Percentiles rank a stretch among this genome's conserved stretches.
These are phyloP conservation scores for Starmerella etchellsii DNA, from an alignment of 805 yeast species.

Conservation along the genomic window DNA sequence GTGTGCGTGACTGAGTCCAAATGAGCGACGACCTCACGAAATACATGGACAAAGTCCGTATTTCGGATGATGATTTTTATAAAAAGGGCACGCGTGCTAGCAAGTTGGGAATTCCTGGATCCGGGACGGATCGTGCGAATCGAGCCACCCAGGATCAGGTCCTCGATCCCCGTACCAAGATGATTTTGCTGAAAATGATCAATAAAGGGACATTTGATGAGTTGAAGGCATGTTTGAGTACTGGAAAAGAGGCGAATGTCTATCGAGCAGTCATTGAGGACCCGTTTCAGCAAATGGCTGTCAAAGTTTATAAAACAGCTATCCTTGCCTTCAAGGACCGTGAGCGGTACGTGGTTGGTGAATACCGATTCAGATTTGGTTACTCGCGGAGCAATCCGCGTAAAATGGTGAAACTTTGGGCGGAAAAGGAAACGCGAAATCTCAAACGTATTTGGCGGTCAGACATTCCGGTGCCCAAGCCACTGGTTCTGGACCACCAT, in stretches of 20 bases:
- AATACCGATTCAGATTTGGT: slow-evolving; percentile 80
- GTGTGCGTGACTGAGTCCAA: no score
- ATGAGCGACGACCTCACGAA: slow-evolving; percentile 11
- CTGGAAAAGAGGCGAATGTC: slow-evolving; percentile 98
- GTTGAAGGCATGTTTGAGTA: slow-evolving; percentile 85
- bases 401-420: slow-evolving; percentile 97
- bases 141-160: slow-evolving; percentile 97
- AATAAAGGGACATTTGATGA: slow-evolving; percentile 72
- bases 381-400: slow-evolving; percentile 80
- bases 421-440: slow-evolving; percentile 92
- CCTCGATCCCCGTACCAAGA: slow-evolving; percentile 83
- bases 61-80: slow-evolving; percentile 19
- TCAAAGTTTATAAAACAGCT: slow-evolving; percentile 91
- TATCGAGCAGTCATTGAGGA: slow-evolving; percentile 51
- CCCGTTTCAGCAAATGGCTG: slow-evolving; percentile 37
- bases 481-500: slow-evolving; percentile 75
- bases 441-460: slow-evolving; percentile 63
- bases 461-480: slow-evolving; percentile 91
- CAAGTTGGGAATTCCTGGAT: slow-evolving; percentile 17
- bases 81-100: slow-evolving; percentile 22
- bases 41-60: slow-evolving; percentile 17
- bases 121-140: slow-evolving; percentile 58
- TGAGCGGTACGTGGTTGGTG: slow-evolving; percentile 93
- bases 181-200: slow-evolving; percentile 67
- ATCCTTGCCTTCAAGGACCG: slow-evolving; percentile 94